Percentiles rank a stretch among this genome's conserved stretches.
phyloP scores from a whole-genome alignment of 352 stramenopile species.

The Phytophthora citrophthora region DNA sequence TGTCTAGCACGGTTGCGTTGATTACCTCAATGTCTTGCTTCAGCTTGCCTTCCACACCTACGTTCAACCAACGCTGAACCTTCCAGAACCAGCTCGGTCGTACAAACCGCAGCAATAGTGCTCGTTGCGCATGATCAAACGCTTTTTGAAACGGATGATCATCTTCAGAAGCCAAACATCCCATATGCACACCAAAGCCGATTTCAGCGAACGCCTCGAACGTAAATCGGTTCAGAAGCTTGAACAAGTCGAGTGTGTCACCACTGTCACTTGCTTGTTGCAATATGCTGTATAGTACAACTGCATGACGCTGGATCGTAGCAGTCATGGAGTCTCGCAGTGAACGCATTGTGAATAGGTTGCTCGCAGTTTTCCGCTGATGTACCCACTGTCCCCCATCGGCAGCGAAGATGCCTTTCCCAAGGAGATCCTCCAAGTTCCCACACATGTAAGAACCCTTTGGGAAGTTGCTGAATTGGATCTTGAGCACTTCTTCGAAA shows the following conservation, averaged over 20 bases:
- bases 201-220: slow-evolving; percentile 15
- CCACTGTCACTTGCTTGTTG: slow-evolving; percentile 28
- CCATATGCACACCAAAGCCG: slow-evolving; percentile 63
- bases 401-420: background rate
- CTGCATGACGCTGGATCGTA: slow-evolving; percentile 33
- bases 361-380: slow-evolving; percentile 71
- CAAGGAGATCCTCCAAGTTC: slow-evolving; percentile 9
- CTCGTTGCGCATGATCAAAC: background rate
- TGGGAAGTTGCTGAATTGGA: slow-evolving; percentile 39
- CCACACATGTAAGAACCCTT: slow-evolving; percentile 54
- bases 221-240: background rate
- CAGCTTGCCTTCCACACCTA: background rate
- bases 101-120: background rate
- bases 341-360: slow-evolving; percentile 74
- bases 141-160: background rate
- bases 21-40: background rate
- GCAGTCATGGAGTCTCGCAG: slow-evolving; percentile 47
- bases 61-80: background rate
- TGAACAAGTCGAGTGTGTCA: background rate
- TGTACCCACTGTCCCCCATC: background rate
- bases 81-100: background rate
- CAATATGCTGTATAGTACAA: slow-evolving; percentile 28
- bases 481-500: slow-evolving; percentile 2
- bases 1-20: background rate
- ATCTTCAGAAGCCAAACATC: background rate